Percentiles rank a stretch among this genome's conserved stretches.
Conservation (phyloP, 2,329 filamentous ascomycete species). For the Raffaelea ambrosiae region DNA sequence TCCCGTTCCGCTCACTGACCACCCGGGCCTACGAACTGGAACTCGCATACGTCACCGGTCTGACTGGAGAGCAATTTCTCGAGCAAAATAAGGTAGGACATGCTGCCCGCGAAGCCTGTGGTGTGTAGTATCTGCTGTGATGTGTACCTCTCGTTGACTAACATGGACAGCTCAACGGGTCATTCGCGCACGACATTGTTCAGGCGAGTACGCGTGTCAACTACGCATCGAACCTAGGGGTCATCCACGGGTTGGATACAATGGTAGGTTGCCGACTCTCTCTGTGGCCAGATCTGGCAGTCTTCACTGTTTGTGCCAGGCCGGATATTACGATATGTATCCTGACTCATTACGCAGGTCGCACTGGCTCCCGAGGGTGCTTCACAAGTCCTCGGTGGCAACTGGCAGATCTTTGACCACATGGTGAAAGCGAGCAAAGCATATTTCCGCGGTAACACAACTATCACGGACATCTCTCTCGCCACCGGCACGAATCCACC, state of each 20-base stretch:
- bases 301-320: too few species aligned
- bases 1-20: conserved; percentile 75
- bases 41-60: conserved; percentile 54
- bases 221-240: conserved; percentile 80
- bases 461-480: conserved; percentile 36
- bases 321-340: too few species aligned
- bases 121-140: too few species aligned
- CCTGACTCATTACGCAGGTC: conserved; percentile 33
- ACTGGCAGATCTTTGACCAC: conserved; percentile 86
- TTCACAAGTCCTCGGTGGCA: conserved; percentile 70
- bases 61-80: conserved; percentile 68
- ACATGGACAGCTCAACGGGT: conserved; percentile 41
- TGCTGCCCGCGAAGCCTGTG: not conserved
- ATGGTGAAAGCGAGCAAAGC: conserved; percentile 64
- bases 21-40: conserved; percentile 59
- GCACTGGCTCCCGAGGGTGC: conserved; percentile 86
- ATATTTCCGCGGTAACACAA: conserved; percentile 54
- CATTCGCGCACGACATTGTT: conserved; percentile 72
- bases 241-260: conserved; percentile 81
- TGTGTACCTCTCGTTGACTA: not conserved
- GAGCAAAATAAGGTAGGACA: conserved; percentile 46
- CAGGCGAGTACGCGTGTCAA: conserved; percentile 91
- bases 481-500: not conserved
- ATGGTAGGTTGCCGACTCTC: conserved; percentile 43
- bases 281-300: too few species aligned